Evolutionary conservation across 495 filamentous ascomycete genomes (phyloP).

Genomic region (Aspergillus hancockii): DNA sequence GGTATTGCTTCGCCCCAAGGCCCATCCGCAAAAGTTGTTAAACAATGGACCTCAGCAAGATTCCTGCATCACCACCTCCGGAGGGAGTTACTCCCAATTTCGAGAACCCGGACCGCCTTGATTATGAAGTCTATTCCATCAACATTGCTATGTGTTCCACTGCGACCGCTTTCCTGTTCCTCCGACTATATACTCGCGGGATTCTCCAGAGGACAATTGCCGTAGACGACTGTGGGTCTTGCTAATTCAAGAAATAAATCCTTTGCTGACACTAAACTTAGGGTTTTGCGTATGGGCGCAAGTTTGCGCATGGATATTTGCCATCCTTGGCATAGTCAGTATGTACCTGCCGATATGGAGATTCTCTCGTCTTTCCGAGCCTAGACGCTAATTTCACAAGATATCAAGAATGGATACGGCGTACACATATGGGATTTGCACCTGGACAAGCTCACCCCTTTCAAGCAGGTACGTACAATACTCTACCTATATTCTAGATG

Average conservation of each 20-base stretch:
- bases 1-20: too few species aligned
- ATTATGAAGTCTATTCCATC: conserved; percentile 15
- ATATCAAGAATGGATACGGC: conserved; percentile 19
- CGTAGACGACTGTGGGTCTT: conserved; percentile 10
- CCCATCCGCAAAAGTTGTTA: too few species aligned
- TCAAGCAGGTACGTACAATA: conserved; percentile 10
- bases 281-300: conserved; percentile 7
- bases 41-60: conserved; percentile 13
- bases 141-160: conserved; percentile 13
- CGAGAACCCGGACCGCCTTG: conserved; percentile 11
- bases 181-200: conserved; percentile 11
- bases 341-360: not conserved
- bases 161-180: conserved; percentile 6
- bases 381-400: not conserved
- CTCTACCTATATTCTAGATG: not conserved
- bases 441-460: conserved; percentile 9
- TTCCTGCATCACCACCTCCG: conserved; percentile 19
- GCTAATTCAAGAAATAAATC: not conserved
- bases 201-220: not conserved
- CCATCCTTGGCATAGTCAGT: conserved; percentile 12
- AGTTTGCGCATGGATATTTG: conserved; percentile 16
- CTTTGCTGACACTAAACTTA: not conserved
- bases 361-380: not conserved
- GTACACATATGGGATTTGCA: conserved; percentile 23
- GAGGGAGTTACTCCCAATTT: conserved; percentile 24